phyloP scores from a whole-genome alignment of 1,284 basidiomycete species.

The Ceratobasidium sp. region DNA sequence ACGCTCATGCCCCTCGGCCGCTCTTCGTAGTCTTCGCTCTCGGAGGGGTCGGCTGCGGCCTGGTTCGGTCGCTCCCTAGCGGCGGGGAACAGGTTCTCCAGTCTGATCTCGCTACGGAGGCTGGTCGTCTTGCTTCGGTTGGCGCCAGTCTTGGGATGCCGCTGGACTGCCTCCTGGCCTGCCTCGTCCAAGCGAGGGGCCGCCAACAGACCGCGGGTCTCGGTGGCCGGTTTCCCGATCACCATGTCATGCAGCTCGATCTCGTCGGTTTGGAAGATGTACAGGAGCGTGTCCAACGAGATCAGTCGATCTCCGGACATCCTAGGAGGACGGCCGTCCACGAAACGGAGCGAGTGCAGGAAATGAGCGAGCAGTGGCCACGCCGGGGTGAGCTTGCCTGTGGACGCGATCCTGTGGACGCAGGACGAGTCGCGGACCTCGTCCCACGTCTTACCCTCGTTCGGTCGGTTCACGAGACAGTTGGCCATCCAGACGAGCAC shows the following conservation, averaged over 20 bases:
- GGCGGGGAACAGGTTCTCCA: neutral
- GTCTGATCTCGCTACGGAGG: neutral
- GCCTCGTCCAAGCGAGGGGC: too few relatives aligned
- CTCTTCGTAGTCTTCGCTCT: constrained; percentile 19
- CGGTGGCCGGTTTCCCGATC: too few relatives aligned
- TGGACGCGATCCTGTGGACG: neutral
- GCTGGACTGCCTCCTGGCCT: too few relatives aligned
- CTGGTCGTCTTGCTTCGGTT: neutral
- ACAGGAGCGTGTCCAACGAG: neutral
- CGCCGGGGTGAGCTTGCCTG: neutral
- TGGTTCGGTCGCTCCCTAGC: neutral
- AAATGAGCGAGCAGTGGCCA: constrained; percentile 13
- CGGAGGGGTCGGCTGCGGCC: neutral
- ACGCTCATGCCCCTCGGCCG: neutral
- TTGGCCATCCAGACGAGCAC: constrained; percentile 23
- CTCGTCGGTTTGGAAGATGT: neutral
- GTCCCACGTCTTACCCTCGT: constrained; percentile 3
- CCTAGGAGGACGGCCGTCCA: neutral
- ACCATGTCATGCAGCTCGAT: neutral
- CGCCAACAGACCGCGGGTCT: neutral
- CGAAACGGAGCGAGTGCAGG: neutral
- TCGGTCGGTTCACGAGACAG: constrained; percentile 12
- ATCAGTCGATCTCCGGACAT: neutral
- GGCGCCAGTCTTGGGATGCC: neutral
- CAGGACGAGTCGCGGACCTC: constrained; percentile 14